These are phyloP conservation scores for Candida sithepensis DNA, from an alignment of 805 yeast species.

Conservation along the genomic window DNA sequence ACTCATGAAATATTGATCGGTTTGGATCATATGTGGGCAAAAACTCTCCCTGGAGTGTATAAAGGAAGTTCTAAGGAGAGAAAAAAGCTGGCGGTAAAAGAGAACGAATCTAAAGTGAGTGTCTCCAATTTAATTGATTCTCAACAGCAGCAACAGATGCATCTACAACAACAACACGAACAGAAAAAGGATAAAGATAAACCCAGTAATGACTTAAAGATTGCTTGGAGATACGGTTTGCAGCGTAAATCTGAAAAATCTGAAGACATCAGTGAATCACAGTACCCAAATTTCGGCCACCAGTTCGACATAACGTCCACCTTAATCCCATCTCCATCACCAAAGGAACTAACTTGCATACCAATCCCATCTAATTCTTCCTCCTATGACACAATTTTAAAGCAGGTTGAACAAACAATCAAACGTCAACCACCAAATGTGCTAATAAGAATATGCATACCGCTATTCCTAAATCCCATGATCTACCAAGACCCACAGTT, in stretches of 20 bases:
- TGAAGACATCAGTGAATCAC: constrained; percentile 27
- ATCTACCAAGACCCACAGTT: constrained; percentile 48
- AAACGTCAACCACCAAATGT: constrained; percentile 40
- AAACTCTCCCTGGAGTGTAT: constrained; percentile 73
- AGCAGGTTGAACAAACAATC: constrained; percentile 39
- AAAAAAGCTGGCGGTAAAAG: constrained; percentile 53
- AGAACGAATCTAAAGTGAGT: constrained; percentile 59
- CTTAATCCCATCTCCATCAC: constrained; percentile 61
- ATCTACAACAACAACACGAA: constrained; percentile 9
- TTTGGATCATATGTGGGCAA: constrained; percentile 53
- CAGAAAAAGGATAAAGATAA: constrained; percentile 9
- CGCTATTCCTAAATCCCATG: constrained; percentile 78
- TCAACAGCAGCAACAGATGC: constrained; percentile 16
- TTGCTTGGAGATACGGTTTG: constrained; percentile 91
- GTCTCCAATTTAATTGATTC: constrained; percentile 60
- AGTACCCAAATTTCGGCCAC: constrained; percentile 51
- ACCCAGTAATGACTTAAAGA: constrained; percentile 54
- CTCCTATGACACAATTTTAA: constrained; percentile 25
- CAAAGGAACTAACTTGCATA: constrained; percentile 57
- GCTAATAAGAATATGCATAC: constrained; percentile 64
- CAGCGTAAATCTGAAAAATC: constrained; percentile 32
- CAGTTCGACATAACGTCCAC: constrained; percentile 78
- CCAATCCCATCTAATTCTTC: constrained; percentile 30
- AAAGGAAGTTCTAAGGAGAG: constrained; percentile 65
- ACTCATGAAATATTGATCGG: constrained; percentile 69